A percentile compares a stretch with the other conserved stretches of the same genome.
These are phyloP conservation scores for Saxophila tyrrhenica DNA, from an alignment of 495 filamentous ascomycete species.

Conservation along the genomic window DNA sequence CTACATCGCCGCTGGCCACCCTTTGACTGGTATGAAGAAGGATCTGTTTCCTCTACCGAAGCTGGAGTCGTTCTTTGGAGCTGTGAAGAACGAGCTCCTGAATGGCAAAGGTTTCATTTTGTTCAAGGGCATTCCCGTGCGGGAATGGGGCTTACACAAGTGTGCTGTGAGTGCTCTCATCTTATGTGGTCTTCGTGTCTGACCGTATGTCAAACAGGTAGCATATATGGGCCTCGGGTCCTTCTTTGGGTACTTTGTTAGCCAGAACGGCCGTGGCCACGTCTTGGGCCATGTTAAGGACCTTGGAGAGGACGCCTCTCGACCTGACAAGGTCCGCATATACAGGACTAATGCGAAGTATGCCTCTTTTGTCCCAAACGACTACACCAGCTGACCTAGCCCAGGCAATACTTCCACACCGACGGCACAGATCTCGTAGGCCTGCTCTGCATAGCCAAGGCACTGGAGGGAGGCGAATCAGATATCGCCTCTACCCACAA, in stretches of 20 bases:
- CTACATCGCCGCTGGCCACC: conserved; percentile 50
- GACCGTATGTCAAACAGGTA: conserved; percentile 21
- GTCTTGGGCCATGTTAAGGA: conserved; percentile 87
- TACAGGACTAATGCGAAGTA: conserved; percentile 67
- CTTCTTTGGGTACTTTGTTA: conserved; percentile 73
- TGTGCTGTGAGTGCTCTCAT: conserved; percentile 39
- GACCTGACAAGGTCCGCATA: conserved; percentile 75
- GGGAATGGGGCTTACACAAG: conserved; percentile 67
- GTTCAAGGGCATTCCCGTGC: conserved; percentile 73
- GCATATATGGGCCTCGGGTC: conserved; percentile 88
- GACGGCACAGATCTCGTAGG: conserved; percentile 79
- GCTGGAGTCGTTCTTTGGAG: conserved; percentile 42
- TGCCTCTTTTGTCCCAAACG: neutral
- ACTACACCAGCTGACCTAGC: neutral
- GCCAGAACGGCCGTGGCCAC: conserved; percentile 78
- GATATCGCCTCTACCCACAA: conserved; percentile 71
- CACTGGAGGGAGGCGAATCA: conserved; percentile 72
- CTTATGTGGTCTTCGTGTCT: too few relatives aligned
- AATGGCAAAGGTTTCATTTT: conserved; percentile 82
- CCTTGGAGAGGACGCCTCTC: conserved; percentile 66
- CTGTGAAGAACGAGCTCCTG: conserved; percentile 56
- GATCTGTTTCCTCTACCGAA: conserved; percentile 55
- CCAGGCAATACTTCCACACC: conserved; percentile 67
- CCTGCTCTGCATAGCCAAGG: conserved; percentile 68
- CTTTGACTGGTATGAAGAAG: conserved; percentile 66